A percentile compares a stretch with the other conserved stretches of the same genome.
phyloP scores from a whole-genome alignment of 2,329 filamentous ascomycete genomes.

The Zymoseptoria crescenta region DNA sequence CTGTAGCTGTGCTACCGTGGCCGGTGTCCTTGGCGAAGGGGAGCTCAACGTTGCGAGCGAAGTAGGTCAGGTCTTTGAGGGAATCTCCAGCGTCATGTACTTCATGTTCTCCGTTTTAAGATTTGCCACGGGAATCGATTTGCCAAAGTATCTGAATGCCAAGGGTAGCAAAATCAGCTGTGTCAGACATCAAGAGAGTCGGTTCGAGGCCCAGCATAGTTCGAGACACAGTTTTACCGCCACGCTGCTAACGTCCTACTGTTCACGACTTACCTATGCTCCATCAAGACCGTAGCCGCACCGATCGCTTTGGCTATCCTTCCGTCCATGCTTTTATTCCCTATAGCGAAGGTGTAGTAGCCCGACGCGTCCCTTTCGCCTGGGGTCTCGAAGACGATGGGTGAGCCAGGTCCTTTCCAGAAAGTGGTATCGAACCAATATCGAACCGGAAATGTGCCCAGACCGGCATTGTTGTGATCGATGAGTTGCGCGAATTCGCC shows the following conservation, averaged over 20 bases:
- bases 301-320: slow-evolving; percentile 45
- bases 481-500: slow-evolving; percentile 48
- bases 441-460: slow-evolving; percentile 49
- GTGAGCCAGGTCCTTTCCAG: slow-evolving; percentile 48
- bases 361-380: slow-evolving; percentile 45
- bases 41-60: slow-evolving; percentile 46
- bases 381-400: slow-evolving; percentile 37
- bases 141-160: slow-evolving; percentile 53
- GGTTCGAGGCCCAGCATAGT: too few species aligned
- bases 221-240: too few species aligned
- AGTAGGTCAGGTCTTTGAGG: slow-evolving; percentile 47
- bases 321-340: slow-evolving; percentile 43
- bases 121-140: slow-evolving; percentile 45
- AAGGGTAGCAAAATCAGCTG: too few species aligned
- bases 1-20: slow-evolving; percentile 42
- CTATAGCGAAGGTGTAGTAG: slow-evolving; percentile 45
- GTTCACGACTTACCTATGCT: too few species aligned
- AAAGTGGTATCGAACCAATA: slow-evolving; percentile 47
- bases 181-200: too few species aligned
- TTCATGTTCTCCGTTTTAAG: slow-evolving; percentile 48
- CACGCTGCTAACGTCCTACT: too few species aligned
- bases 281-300: slow-evolving; percentile 48
- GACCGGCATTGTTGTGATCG: slow-evolving; percentile 49
- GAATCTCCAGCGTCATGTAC: slow-evolving; percentile 48
- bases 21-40: slow-evolving; percentile 45